Conservation (phyloP, 2,329 filamentous ascomycete genomes). For the Claviceps fusiformis region DNA sequence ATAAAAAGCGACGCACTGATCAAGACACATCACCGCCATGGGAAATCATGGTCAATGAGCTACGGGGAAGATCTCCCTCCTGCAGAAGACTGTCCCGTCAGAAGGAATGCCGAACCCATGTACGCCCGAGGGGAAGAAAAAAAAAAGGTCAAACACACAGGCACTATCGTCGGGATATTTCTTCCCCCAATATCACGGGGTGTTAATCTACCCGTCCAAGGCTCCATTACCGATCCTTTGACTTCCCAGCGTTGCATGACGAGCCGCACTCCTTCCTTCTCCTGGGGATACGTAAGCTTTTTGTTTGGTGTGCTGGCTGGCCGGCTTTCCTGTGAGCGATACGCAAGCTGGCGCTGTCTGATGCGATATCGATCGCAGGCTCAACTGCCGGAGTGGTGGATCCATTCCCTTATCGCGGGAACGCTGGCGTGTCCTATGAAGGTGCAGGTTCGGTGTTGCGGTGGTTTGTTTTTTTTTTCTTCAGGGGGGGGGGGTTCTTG, state of each 20-base stretch:
- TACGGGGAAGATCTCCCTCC: neutral
- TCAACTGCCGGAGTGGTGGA: neutral
- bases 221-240: neutral
- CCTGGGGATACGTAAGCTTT: neutral
- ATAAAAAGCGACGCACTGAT: no score
- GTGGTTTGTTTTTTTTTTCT: neutral
- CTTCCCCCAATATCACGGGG: neutral
- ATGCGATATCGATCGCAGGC: neutral
- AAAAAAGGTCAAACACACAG: neutral
- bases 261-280: neutral
- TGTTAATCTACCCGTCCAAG: neutral
- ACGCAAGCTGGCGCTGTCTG: neutral
- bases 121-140: neutral
- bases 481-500: no score
- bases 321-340: neutral
- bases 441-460: neutral
- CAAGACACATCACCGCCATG: neutral
- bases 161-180: neutral
- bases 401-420: neutral
- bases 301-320: neutral
- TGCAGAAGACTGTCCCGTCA: neutral
- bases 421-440: neutral
- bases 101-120: neutral
- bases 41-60: no score
- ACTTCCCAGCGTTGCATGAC: neutral